phyloP scores from a whole-genome alignment of 2,329 filamentous ascomycete genomes.

The Sporothrix mexicana region DNA sequence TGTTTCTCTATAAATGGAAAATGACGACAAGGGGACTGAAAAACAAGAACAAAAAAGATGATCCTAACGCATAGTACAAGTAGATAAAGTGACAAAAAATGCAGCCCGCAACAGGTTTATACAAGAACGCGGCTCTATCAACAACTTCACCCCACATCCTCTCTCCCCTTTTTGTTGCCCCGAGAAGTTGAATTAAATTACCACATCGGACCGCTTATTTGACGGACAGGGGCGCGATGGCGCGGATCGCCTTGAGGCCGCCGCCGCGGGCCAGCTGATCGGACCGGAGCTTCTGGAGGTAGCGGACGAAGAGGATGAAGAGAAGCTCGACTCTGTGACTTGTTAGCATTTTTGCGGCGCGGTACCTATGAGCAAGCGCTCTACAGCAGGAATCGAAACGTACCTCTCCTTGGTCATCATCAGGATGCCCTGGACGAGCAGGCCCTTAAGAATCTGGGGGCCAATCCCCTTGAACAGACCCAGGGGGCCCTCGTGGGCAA shows the following conservation, averaged over 20 bases:
- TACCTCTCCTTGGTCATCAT: conserved; percentile 99
- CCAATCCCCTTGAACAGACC: conserved; percentile 97
- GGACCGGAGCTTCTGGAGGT: conserved; percentile 72
- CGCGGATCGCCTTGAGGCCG: conserved; percentile 63
- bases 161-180: background rate
- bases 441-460: conserved; percentile 89
- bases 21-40: background rate
- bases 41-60: conserved; percentile 6
- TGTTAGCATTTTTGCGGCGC: conserved; percentile 34
- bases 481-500: conserved; percentile 80
- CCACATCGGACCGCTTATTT: conserved; percentile 39
- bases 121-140: conserved; percentile 20
- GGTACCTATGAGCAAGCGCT: background rate
- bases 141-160: background rate
- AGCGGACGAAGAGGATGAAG: conserved; percentile 85
- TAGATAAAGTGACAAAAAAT: conserved; percentile 15
- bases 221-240: conserved; percentile 41
- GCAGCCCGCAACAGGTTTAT: conserved; percentile 25
- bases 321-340: conserved; percentile 76
- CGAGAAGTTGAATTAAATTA: background rate
- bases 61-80: conserved; percentile 12
- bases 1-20: conserved; percentile 14
- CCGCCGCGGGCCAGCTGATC: conserved; percentile 72
- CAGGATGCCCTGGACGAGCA: conserved; percentile 90
- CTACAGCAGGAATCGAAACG: conserved; percentile 38